A percentile compares a stretch with the other conserved stretches of the same genome.
These are phyloP conservation scores for Penicillium freii DNA, from an alignment of 2,329 filamentous ascomycete species.

Conservation along the genomic window DNA sequence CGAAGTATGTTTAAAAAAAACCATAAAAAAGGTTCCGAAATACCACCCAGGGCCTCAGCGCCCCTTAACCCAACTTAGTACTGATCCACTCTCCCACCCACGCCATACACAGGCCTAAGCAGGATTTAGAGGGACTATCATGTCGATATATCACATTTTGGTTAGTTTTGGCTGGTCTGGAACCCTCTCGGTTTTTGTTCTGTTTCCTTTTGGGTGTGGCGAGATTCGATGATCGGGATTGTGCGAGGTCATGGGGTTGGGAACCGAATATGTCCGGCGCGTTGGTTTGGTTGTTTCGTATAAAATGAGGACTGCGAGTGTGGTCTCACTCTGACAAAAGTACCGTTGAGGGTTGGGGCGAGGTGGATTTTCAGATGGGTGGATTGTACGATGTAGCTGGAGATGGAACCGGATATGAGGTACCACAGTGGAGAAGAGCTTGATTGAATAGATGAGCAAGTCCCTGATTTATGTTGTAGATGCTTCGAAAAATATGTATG, in stretches of 20 bases:
- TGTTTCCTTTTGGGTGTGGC: neutral
- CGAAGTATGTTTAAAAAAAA: neutral
- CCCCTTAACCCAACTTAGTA: neutral
- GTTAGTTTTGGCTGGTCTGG: neutral
- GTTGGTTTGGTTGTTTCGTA: neutral
- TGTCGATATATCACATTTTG: conserved; percentile 3
- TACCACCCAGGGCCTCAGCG: neutral
- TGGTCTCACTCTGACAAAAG: neutral
- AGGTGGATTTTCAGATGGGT: neutral
- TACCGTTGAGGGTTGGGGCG: neutral
- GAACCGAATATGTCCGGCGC: neutral
- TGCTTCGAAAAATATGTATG: neutral
- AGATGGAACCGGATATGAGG: neutral
- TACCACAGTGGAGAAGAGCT: neutral
- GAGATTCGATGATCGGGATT: neutral
- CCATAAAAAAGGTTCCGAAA: neutral
- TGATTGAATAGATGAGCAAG: neutral
- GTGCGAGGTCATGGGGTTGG: neutral
- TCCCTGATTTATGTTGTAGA: too few species aligned
- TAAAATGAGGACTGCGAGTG: neutral
- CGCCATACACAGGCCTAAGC: neutral
- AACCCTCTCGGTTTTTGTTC: neutral
- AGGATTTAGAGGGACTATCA: neutral
- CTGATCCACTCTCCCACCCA: neutral
- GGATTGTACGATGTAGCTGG: neutral